phyloP scores from a whole-genome alignment of 192 early-diverging fungal genomes.

The Blastocladiella britannica region DNA sequence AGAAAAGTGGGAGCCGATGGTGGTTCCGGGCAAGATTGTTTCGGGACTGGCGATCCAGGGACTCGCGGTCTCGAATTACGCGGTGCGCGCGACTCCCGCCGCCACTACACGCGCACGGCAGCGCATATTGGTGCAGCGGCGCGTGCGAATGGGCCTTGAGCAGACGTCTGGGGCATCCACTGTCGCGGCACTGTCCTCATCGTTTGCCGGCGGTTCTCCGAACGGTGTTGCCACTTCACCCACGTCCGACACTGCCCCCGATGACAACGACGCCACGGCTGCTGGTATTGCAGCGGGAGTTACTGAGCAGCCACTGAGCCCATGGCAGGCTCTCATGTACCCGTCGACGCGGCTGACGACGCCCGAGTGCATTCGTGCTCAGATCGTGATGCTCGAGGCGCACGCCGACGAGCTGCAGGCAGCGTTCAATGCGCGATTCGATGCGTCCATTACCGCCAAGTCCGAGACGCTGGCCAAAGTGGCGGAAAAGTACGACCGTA shows the following conservation, averaged over 20 bases:
- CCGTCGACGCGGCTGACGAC: conserved; percentile 26
- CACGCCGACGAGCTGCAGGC: conserved; percentile 23
- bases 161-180: no score
- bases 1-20: conserved; percentile 8
- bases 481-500: background rate
- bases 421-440: conserved; percentile 26
- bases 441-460: conserved; percentile 20
- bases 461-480: conserved; percentile 14
- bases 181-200: background rate
- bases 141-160: no score
- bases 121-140: background rate
- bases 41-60: conserved; percentile 1
- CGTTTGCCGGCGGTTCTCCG: background rate
- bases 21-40: conserved; percentile 3
- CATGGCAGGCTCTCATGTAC: conserved; percentile 21
- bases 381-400: conserved; percentile 22
- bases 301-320: no score
- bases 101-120: no score
- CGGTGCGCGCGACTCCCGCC: background rate
- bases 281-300: no score
- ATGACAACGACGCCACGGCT: conserved; percentile 4
- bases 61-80: background rate
- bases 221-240: no score
- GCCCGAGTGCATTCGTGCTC: conserved; percentile 23
- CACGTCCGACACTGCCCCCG: background rate